Percentiles rank a stretch among this genome's conserved stretches.
Evolutionary conservation across 192 early-diverging fungal species (phyloP).

Genomic region (Coemansia sp.): DNA sequence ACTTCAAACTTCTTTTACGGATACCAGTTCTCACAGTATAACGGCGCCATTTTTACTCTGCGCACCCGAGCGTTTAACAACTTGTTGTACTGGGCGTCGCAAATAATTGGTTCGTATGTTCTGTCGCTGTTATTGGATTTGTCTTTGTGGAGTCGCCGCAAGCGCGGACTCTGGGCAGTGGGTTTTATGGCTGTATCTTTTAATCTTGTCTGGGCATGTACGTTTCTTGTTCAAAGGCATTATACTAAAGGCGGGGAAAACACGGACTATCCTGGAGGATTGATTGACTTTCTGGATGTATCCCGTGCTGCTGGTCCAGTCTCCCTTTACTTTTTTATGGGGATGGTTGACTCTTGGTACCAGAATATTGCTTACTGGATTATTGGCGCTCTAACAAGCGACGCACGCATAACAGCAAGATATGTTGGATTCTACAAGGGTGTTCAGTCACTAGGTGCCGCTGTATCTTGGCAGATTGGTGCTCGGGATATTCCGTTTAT

Average conservation of each 20-base stretch:
- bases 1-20: slow-evolving; percentile 79
- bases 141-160: slow-evolving; percentile 54
- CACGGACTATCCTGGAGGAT: slow-evolving; percentile 30
- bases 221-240: slow-evolving; percentile 57
- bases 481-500: slow-evolving; percentile 49
- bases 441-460: slow-evolving; percentile 70
- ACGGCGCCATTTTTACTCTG: slow-evolving; percentile 64
- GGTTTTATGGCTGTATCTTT: slow-evolving; percentile 37
- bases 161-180: slow-evolving; percentile 59
- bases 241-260: slow-evolving; percentile 39
- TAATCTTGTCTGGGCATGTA: slow-evolving; percentile 58
- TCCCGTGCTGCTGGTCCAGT: slow-evolving; percentile 57
- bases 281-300: slow-evolving; percentile 35
- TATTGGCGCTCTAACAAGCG: slow-evolving; percentile 80
- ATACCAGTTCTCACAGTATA: slow-evolving; percentile 63
- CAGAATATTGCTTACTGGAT: slow-evolving; percentile 80
- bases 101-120: slow-evolving; percentile 65
- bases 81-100: slow-evolving; percentile 72
- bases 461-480: slow-evolving; percentile 66
- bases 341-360: slow-evolving; percentile 76
- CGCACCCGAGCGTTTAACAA: slow-evolving; percentile 75
- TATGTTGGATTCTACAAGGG: slow-evolving; percentile 85
- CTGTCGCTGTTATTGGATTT: slow-evolving; percentile 67
- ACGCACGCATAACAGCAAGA: slow-evolving; percentile 63
- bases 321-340: slow-evolving; percentile 70